Base-by-base conservation (phyloP, 768 basidiomycete genomes). In the Termitomyces sp. region DNA sequence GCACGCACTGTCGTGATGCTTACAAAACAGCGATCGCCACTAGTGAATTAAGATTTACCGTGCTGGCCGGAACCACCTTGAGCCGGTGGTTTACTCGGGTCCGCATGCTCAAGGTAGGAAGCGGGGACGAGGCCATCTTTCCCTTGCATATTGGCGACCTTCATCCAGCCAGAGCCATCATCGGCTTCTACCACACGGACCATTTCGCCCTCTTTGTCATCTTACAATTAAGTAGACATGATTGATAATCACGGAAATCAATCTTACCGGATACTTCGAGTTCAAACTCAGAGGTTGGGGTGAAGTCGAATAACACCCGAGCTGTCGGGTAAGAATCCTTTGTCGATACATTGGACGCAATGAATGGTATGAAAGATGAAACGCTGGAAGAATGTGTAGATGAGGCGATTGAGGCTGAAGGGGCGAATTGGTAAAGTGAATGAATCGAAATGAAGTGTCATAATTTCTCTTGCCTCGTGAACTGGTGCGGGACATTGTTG, bases 91-190 rank as follows among this genome's bases (percentile, higher is more conserved):
- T 61, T 64, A 54, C 53, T 27, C 7, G 63, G 72, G 48, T 39
- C 44, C 69, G 69, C 24, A 72, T 59, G 60, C 62, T 82, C 78
- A 52, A 92, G 69, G 76, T 93, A 93, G 24, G 89, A 85, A n/a
- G 89, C 89, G n/a, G 92, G 92, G 12, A 93, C 85, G 40, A 93
- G 82, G 9, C 91, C 91, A 63, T 82, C 81, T 55, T 78, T 77
- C 58, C 85, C 83, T n/a, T 70, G 69, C 39, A 72, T 65, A 65
- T 88, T 80, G 24, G 72, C 69, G 9, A 93, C 88, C 68, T 93
- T 93, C 12, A 89, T 82, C 92, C 91, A 93, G 2, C 91, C 91
- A 16, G 89, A 91, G 12, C 90, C 91, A 64, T 93, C 92, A 59
- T 94, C 91, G 59, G 85, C 82, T 67, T 94, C 91, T 20, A 91